phyloP scores from a whole-genome alignment of 2,329 filamentous ascomycete genomes.

The Aureobasidium pullulans region DNA sequence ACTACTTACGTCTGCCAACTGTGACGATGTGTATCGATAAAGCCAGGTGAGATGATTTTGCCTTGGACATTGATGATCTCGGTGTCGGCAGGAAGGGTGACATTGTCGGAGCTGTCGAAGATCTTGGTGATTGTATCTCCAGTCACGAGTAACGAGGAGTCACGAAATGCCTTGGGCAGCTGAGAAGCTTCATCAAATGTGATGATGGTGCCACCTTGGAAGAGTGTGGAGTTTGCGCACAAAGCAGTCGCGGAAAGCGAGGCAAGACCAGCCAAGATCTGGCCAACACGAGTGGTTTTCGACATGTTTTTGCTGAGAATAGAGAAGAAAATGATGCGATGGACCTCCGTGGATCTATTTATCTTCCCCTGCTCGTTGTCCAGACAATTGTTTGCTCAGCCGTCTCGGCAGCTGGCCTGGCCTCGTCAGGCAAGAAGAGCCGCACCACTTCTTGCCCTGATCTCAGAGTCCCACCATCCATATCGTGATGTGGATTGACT shows the following conservation, averaged over 20 bases:
- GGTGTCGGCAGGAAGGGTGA: background rate
- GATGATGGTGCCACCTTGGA: slow-evolving; percentile 11
- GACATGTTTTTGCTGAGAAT: background rate
- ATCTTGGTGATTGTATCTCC: slow-evolving; percentile 1
- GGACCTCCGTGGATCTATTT: background rate
- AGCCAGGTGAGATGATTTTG: slow-evolving; percentile 32
- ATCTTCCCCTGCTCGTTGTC: background rate
- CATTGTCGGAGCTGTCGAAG: background rate
- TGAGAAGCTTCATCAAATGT: slow-evolving; percentile 10
- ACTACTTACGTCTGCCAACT: slow-evolving; percentile 43
- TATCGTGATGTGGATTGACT: background rate
- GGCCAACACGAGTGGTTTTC: background rate
- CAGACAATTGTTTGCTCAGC: background rate
- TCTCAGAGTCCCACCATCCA: background rate
- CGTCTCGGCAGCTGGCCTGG: background rate
- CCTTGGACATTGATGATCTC: slow-evolving; percentile 34
- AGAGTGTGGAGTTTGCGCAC: background rate
- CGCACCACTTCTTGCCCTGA: background rate
- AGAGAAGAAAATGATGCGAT: background rate
- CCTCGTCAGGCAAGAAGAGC: background rate
- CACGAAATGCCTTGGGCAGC: background rate
- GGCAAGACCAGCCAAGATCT: background rate
- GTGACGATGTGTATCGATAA: slow-evolving; percentile 40
- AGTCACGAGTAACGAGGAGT: slow-evolving; percentile 2
- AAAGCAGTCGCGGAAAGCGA: background rate